These are phyloP conservation scores for Microstroma glucosiphilum DNA, from an alignment of 1,284 basidiomycete genomes.

Conservation along the genomic window DNA sequence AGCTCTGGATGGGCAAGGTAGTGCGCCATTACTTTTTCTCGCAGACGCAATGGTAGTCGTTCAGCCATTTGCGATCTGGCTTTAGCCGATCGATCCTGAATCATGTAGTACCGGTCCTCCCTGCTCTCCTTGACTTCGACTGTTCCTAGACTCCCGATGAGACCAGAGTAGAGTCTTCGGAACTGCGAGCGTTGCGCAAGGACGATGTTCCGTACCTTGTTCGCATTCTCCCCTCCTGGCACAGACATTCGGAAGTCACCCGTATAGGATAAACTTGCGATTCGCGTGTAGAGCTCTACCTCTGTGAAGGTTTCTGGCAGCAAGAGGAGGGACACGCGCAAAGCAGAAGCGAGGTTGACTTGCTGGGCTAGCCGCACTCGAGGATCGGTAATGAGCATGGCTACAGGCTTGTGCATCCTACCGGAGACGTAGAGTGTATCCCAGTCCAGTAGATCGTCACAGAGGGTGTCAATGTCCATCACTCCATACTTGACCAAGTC, in stretches of 20 bases:
- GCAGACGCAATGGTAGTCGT: conserved; percentile 30
- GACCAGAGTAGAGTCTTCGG: conserved; percentile 72
- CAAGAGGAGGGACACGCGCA: conserved; percentile 66
- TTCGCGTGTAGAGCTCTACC: conserved; percentile 72
- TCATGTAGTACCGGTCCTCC: conserved; percentile 23
- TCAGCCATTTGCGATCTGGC: conserved; percentile 30
- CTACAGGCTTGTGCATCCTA: conserved; percentile 84
- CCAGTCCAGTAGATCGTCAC: conserved; percentile 86
- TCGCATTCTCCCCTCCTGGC: conserved; percentile 85
- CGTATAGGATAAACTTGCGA: conserved; percentile 78
- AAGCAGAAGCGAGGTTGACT: conserved; percentile 82
- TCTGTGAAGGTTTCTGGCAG: conserved; percentile 66
- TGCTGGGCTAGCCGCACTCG: conserved; percentile 84
- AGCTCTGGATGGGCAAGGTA: conserved; percentile 27
- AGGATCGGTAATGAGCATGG: conserved; percentile 59
- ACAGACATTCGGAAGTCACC: conserved; percentile 80
- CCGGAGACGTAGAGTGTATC: conserved; percentile 86
- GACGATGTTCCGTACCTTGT: conserved; percentile 68
- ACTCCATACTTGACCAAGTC: conserved; percentile 97
- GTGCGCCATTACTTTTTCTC: conserved; percentile 31
- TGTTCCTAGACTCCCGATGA: conserved; percentile 34
- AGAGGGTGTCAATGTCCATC: conserved; percentile 81
- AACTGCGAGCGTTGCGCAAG: conserved; percentile 74
- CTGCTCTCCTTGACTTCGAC: conserved; percentile 27
- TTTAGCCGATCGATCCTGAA: conserved; percentile 32